Evolutionary conservation across 1,139 yeast genomes (phyloP).

Genomic region (Scheffersomyces insectosa): DNA sequence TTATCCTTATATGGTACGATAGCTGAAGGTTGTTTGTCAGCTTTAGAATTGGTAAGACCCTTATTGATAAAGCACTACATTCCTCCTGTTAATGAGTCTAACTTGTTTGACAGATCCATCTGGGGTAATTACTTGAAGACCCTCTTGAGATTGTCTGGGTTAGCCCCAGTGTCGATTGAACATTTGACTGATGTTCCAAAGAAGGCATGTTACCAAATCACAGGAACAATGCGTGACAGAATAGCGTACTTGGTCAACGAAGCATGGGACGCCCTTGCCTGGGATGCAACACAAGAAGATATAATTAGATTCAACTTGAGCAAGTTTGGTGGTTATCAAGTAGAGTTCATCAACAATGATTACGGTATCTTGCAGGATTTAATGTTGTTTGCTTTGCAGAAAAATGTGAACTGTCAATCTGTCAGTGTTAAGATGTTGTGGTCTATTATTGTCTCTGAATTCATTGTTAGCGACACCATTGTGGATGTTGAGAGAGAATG

Average conservation of each 20-base stretch:
- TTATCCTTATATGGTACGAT: slow-evolving; percentile 63
- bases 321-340: slow-evolving; percentile 73
- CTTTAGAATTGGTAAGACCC: slow-evolving; percentile 60
- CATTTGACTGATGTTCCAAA: slow-evolving; percentile 72
- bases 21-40: slow-evolving; percentile 58
- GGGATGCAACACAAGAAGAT: slow-evolving; percentile 65
- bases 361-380: slow-evolving; percentile 65
- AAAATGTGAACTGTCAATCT: slow-evolving; percentile 60
- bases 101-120: slow-evolving; percentile 50
- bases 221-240: slow-evolving; percentile 64
- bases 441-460: slow-evolving; percentile 70
- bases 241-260: slow-evolving; percentile 56
- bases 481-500: slow-evolving; percentile 66
- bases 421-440: slow-evolving; percentile 71
- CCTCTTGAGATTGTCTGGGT: slow-evolving; percentile 52
- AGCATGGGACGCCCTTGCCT: slow-evolving; percentile 76
- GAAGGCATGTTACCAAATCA: slow-evolving; percentile 65
- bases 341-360: slow-evolving; percentile 59
- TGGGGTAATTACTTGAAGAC: slow-evolving; percentile 70
- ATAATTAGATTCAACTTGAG: slow-evolving; percentile 59
- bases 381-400: slow-evolving; percentile 68
- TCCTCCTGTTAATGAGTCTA: slow-evolving; percentile 53
- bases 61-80: slow-evolving; percentile 54
- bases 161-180: slow-evolving; percentile 61
- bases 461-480: slow-evolving; percentile 58